Evolutionary conservation across 768 basidiomycete species (phyloP).

Genomic region (Mycena leptocephala): DNA sequence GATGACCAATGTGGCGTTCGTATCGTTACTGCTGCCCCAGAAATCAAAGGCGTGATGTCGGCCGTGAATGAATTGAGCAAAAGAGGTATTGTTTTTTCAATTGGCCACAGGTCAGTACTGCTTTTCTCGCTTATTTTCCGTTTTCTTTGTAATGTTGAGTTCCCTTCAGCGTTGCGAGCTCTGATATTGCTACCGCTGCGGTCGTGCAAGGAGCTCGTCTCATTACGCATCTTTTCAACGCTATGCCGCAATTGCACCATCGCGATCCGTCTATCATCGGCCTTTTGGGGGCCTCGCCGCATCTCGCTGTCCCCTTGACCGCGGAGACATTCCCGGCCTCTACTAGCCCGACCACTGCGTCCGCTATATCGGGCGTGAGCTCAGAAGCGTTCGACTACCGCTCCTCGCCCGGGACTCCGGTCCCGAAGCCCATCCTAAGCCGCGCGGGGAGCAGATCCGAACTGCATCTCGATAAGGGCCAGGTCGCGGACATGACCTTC

Average conservation of each 20-base stretch:
- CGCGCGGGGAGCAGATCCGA: constrained; percentile 50
- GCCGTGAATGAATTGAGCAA: constrained; percentile 73
- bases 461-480: constrained; percentile 64
- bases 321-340: constrained; percentile 25
- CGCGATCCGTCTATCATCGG: constrained; percentile 95
- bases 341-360: constrained; percentile 12
- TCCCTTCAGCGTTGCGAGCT: constrained; percentile 75
- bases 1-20: constrained; percentile 74
- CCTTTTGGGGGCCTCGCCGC: constrained; percentile 84
- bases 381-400: constrained; percentile 78
- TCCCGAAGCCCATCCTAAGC: constrained; percentile 16
- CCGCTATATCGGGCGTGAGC: constrained; percentile 34
- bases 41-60: constrained; percentile 86
- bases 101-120: constrained; percentile 84
- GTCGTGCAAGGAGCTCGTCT: constrained; percentile 84
- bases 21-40: constrained; percentile 91
- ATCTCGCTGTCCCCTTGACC: constrained; percentile 62
- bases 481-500: constrained; percentile 69
- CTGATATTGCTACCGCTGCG: constrained; percentile 80
- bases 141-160: constrained; percentile 6
- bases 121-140: background rate
- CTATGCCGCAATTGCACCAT: constrained; percentile 93
- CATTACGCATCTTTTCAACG: constrained; percentile 95
- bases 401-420: constrained; percentile 18
- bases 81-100: constrained; percentile 85